Evolutionary conservation across 441 rosid species (phyloP).

Genomic region (Eruca vesicaria): DNA sequence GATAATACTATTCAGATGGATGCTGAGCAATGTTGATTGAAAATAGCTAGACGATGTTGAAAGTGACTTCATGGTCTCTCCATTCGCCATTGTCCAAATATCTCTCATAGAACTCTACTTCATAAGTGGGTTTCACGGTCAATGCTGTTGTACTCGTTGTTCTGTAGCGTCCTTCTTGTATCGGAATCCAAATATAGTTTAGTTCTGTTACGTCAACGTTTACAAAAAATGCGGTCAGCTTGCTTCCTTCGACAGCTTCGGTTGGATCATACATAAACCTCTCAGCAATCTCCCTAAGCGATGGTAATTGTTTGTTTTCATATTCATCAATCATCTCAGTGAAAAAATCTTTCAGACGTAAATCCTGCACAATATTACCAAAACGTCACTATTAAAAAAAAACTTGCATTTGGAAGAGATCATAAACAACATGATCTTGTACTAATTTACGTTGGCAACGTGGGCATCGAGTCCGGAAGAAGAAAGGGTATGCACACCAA

Average conservation of each 20-base stretch:
- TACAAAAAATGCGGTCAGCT: not conserved
- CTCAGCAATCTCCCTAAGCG: not conserved
- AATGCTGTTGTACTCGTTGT: conserved; percentile 48
- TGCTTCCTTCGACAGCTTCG: not conserved
- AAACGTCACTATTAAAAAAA: not conserved
- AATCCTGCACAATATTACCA: not conserved
- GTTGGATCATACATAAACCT: not conserved
- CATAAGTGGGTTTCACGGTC: conserved; percentile 23
- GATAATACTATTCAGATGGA: not conserved
- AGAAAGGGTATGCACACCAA: conserved; percentile 1
- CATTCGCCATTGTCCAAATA: conserved; percentile 53
- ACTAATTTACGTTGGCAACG: not conserved
- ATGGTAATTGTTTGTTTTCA: not conserved
- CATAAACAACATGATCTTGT: not conserved
- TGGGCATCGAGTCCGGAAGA: not conserved
- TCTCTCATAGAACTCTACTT: conserved; percentile 53
- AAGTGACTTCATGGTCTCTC: conserved; percentile 41
- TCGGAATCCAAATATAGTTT: not conserved
- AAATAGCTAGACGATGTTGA: not conserved
- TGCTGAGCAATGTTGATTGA: not conserved
- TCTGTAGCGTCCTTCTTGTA: conserved; percentile 33
- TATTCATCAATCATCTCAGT: not conserved
- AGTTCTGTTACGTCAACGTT: not conserved
- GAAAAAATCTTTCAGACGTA: not conserved
- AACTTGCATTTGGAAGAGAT: not conserved